These are phyloP conservation scores for Rhizopus microsporus DNA, from an alignment of 371 early-diverging fungal species.

Conservation along the genomic window DNA sequence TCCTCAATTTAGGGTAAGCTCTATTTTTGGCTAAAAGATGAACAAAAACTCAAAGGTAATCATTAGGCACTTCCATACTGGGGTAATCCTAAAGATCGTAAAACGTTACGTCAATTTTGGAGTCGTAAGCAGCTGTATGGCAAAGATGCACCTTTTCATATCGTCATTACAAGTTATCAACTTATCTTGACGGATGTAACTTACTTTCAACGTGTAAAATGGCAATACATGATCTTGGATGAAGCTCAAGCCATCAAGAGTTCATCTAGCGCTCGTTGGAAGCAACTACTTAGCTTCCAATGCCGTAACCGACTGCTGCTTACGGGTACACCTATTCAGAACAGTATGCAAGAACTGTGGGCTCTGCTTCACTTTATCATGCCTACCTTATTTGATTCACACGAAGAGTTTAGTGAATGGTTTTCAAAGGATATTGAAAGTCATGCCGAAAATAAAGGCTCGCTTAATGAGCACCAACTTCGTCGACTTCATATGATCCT, in stretches of 20 bases:
- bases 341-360: conserved; percentile 95
- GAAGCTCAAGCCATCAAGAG: conserved; percentile 99
- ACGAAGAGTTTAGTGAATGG: conserved; percentile 95
- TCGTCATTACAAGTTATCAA: conserved; percentile 95
- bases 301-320: conserved; percentile 91
- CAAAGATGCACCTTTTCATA: conserved; percentile 88
- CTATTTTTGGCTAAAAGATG: neutral
- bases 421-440: conserved; percentile 94
- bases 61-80: conserved; percentile 81
- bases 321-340: conserved; percentile 98
- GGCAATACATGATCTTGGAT: conserved; percentile 99
- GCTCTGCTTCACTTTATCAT: conserved; percentile 97
- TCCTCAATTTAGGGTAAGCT: conserved; percentile 78
- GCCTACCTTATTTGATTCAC: conserved; percentile 97
- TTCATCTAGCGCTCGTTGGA: conserved; percentile 89
- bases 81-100: conserved; percentile 91
- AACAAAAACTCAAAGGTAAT: neutral
- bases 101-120: conserved; percentile 85
- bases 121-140: conserved; percentile 75
- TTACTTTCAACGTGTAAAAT: conserved; percentile 88
- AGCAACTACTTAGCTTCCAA: conserved; percentile 89
- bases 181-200: conserved; percentile 87
- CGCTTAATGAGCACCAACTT: conserved; percentile 88
- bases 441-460: conserved; percentile 84
- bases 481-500: conserved; percentile 94